Evolutionary conservation across 2,329 filamentous ascomycete genomes (phyloP).

Genomic region (Aspergillus sp.): DNA sequence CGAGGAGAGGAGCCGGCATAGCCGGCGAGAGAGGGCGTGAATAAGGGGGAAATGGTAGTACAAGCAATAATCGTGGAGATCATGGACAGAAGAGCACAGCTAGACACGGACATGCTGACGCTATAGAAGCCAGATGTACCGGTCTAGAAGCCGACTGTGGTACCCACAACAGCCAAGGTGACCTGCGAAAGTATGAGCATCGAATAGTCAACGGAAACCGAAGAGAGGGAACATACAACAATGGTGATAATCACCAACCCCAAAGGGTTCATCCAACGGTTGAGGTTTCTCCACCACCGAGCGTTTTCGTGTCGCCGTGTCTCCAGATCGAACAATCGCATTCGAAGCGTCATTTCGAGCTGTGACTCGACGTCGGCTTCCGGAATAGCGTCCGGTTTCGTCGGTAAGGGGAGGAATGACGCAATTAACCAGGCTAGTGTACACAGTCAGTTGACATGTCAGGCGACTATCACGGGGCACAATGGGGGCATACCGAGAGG

Average conservation of each 20-base stretch:
- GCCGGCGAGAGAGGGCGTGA: slow-evolving; percentile 7
- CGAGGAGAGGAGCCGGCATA: slow-evolving; percentile 10
- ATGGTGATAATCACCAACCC: slow-evolving; percentile 58
- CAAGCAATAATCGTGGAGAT: slow-evolving; percentile 1
- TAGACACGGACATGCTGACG: not conserved
- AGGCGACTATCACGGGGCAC: not conserved
- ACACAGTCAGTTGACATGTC: slow-evolving; percentile 14
- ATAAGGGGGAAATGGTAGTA: not conserved
- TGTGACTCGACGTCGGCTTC: slow-evolving; percentile 52
- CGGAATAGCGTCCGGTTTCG: slow-evolving; percentile 52
- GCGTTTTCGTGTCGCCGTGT: slow-evolving; percentile 59
- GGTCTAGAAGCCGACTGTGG: slow-evolving; percentile 34
- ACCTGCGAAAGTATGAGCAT: slow-evolving; percentile 25
- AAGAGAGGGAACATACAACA: slow-evolving; percentile 48
- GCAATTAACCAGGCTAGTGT: slow-evolving; percentile 74
- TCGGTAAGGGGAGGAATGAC: slow-evolving; percentile 70
- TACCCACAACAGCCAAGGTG: slow-evolving; percentile 34
- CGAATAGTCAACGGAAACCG: not conserved
- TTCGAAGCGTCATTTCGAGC: slow-evolving; percentile 48
- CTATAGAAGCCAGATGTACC: not conserved
- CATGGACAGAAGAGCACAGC: not conserved
- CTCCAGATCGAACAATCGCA: slow-evolving; percentile 47
- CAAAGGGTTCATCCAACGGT: slow-evolving; percentile 61
- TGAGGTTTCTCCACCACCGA: slow-evolving; percentile 65
- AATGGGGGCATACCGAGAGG: slow-evolving; percentile 61